phyloP scores from a whole-genome alignment of 768 basidiomycete species.

The Naematelia aurantialba region DNA sequence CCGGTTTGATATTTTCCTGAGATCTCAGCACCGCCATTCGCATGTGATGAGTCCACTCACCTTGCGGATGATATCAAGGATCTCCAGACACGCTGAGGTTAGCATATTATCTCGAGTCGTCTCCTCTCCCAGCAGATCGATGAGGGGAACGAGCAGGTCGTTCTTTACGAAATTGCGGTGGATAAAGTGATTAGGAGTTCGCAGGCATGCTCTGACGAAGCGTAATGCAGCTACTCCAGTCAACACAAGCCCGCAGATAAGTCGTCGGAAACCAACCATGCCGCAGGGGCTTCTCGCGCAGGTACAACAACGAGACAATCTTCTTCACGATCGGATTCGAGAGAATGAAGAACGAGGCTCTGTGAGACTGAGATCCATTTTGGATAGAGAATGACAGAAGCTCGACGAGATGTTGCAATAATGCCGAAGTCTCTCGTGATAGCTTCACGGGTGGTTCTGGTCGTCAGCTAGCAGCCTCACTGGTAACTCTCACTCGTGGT shows the following conservation, averaged over 20 bases:
- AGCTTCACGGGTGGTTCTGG: slow-evolving; percentile 18
- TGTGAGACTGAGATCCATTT: slow-evolving; percentile 88
- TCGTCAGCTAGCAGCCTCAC: background rate
- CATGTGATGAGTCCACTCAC: slow-evolving; percentile 53
- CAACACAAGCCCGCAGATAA: background rate
- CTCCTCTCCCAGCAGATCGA: slow-evolving; percentile 78
- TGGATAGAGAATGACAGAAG: slow-evolving; percentile 79
- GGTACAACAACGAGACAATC: slow-evolving; percentile 71
- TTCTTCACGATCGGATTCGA: slow-evolving; percentile 70
- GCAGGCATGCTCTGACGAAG: slow-evolving; percentile 80
- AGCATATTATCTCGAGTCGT: slow-evolving; percentile 84
- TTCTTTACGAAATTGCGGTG: slow-evolving; percentile 79
- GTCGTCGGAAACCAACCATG: slow-evolving; percentile 63
- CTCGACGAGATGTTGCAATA: slow-evolving; percentile 85
- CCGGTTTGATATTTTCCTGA: slow-evolving; percentile 81
- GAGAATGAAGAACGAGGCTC: slow-evolving; percentile 84
- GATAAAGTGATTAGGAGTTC: slow-evolving; percentile 60
- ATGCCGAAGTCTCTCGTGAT: slow-evolving; percentile 70
- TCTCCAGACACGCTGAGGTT: slow-evolving; percentile 91
- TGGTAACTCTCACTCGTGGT: slow-evolving; percentile 14
- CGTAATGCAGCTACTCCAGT: slow-evolving; percentile 72
- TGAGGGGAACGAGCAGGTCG: slow-evolving; percentile 74
- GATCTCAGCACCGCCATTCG: background rate
- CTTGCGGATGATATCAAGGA: slow-evolving; percentile 84
- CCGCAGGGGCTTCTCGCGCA: slow-evolving; percentile 85